Base-by-base conservation (phyloP, 78 protist genomes). In the Capsaspora owczarzaki region DNA sequence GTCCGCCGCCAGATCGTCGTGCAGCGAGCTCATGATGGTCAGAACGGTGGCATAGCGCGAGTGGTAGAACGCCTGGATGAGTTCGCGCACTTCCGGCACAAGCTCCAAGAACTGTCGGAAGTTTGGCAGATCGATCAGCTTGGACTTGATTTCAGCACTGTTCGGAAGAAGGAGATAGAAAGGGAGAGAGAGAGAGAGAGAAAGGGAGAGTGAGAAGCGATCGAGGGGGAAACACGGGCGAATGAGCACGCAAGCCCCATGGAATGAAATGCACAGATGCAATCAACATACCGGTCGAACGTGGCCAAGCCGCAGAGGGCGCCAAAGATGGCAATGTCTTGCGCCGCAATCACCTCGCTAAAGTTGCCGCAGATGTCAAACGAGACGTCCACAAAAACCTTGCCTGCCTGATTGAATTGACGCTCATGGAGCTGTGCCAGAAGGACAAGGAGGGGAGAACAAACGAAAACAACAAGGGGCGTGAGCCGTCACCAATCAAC, bases 271-370 rank as follows among this genome's bases (percentile, higher is more conserved):
- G n/a, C n/a, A 46, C 25, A 46, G 12, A 12, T 12, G 51, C 51
- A 12, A 5, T 46, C 12, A 5, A 46, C 51, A 14, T 12, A 46
- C 51, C 51, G 51, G 12, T 46, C 51, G 82, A 90, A 89, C 31
- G 96, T 69, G 44, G 94, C 94, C 70, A 93, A 89, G 44, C 94
- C 91, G 74, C 93, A 91, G 23, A 93, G 74, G 10, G 85, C 93
- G 53, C 93, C 93, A 80, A 82, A 87, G 22, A 80, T 20, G 0
- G 94, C 96, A 37, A 93, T 75, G 86, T 93, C 96, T 38, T 79
- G 89, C 53, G 81, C 70, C 22, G 91, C 66, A 16, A 78, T 25
- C 4, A 92, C 80, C 71, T 84, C 86, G 29, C 79, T 71, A 66
- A 77, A 80, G n/a, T 6, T 23, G 47, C 46, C 44, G n/a, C 75